phyloP scores from a whole-genome alignment of 2,329 filamentous ascomycete genomes.

The Penicillium brasilianum region DNA sequence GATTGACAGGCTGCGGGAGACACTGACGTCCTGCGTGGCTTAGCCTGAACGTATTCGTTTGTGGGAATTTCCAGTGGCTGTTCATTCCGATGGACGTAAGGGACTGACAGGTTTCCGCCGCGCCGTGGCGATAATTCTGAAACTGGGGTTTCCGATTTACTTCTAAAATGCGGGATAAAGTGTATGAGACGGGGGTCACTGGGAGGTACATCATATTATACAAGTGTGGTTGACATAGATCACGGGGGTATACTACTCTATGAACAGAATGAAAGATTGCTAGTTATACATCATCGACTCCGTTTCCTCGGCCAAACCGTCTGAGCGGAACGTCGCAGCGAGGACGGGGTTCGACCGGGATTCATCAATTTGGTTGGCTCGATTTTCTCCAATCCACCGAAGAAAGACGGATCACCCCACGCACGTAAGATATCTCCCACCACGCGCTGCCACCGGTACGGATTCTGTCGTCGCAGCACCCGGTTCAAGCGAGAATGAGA shows the following conservation, averaged over 20 bases:
- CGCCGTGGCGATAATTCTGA: not conserved
- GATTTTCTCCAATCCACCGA: conserved; percentile 29
- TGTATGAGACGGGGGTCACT: not conserved
- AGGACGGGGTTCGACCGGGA: conserved; percentile 23
- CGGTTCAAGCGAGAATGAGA: conserved; percentile 44
- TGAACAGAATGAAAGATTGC: not conserved
- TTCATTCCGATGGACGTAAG: not conserved
- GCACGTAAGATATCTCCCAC: conserved; percentile 40
- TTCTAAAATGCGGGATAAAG: too few species aligned
- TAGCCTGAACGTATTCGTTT: not conserved
- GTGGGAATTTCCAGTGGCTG: not conserved
- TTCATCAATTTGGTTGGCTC: conserved; percentile 33
- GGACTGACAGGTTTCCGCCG: not conserved
- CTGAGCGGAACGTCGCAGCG: conserved; percentile 14
- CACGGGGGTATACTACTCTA: conserved; percentile 1
- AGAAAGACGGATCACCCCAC: conserved; percentile 41
- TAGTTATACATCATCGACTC: conserved; percentile 6
- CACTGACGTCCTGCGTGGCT: conserved; percentile 6
- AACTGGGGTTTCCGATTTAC: not conserved
- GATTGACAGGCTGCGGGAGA: conserved; percentile 1
- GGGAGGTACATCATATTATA: not conserved
- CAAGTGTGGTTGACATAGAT: not conserved
- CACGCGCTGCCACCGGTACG: conserved; percentile 39
- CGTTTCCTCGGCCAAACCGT: conserved; percentile 9
- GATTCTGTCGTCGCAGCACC: conserved; percentile 43